Evolutionary conservation across 192 early-diverging fungal species (phyloP), one percentile per base, ranked within the genome.

Genomic region (Coemansia sp.): DNA sequence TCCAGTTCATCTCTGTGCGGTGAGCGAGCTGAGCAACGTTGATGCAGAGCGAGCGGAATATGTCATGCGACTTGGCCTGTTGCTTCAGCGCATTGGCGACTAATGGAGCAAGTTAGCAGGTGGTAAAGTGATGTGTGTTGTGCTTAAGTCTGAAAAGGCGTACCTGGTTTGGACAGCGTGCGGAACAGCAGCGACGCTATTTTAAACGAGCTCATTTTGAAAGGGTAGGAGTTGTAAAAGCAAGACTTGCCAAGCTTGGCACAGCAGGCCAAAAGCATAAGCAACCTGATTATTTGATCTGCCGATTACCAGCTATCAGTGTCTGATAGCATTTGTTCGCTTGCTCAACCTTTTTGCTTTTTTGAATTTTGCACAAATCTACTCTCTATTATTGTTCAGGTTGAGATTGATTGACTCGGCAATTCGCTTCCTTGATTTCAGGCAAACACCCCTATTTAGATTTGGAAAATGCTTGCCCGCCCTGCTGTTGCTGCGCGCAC

Each of bases 1-100:
- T 90, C 65, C 89, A 82, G 50, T 85, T 88, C 87, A 92, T 92
- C 70, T 92, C 90, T n/a, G 87, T 74, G n/a, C 85, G 77, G 53
- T 90, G 89, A 2, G 88, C 82, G 73, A 87, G 70, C 82, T 91
- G 90, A 2, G 90, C 90, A 2, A 92, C 81, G 56, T 84, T 83
- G 58, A 92, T 92, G 66, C 90, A 92, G 6, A 87, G 76, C 42
- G 85, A 79, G 46, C 77, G 81, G 68, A 92, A 92, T 15, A 58
- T 63, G 26, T 77, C 75, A 71, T 86, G 86, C 14, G 66, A 73
- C 73, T 85, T 85, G 53, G 82, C 78, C 53, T 81, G 82, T 53
- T 68, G 58, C 70, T 81, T 83, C 44, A 83, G 71, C 25, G 66
- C 71, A 52, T 80, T 83, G 48, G 82, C 82, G 26, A 83, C 77